Evolutionary conservation across 139 green algal genomes (phyloP), one percentile per base, ranked within the genome.

Genomic region (Mesostigma viride): DNA sequence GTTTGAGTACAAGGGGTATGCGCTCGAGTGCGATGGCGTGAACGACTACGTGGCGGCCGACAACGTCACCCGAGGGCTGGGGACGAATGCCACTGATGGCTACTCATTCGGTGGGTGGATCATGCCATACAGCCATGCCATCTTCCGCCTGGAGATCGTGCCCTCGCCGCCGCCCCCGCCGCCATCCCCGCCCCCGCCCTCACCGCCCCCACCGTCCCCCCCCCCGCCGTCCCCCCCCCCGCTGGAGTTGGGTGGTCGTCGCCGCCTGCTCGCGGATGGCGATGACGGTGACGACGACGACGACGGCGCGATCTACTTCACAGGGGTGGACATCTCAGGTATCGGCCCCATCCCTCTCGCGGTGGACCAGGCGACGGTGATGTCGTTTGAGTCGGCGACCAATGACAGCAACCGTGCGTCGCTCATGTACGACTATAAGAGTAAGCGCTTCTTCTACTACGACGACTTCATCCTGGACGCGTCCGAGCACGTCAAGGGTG

Each of bases 361-460:
- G 35, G 8, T 22, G 5, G 3, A 11, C 5, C 3, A 11, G n/a
- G 51, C 11, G 14, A 61, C 17, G 32, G 59, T 65, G 35, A 58
- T 71, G 24, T 26, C 47, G 3, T 58, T 46, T 33, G 46, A 71
- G 65, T 40, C 48, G 22, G 31, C 46, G 64, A 5, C 45, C n/a
- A n/a, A n/a, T 24, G 64, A 40, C 8, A 17, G 58, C 24, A 67
- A 59, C 14, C 32, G 57, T 24, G 67, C 67, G 26, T 22, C 59
- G 32, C 28, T 73, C 31, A 73, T 61, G 56, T 73, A 67, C 33
- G 67, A 73, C 22, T n/a, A n/a, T n/a, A n/a, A n/a, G n/a, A 57
- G 67, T n/a, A 34, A 26, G 22, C 35, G 56, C 24, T 73, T 73
- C 35, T 61, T 65, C n/a, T 73, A 73, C 31, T 73, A 73, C 56